Conservation (phyloP, 1,139 yeast species). For the Sugiyamaella paludigena region DNA sequence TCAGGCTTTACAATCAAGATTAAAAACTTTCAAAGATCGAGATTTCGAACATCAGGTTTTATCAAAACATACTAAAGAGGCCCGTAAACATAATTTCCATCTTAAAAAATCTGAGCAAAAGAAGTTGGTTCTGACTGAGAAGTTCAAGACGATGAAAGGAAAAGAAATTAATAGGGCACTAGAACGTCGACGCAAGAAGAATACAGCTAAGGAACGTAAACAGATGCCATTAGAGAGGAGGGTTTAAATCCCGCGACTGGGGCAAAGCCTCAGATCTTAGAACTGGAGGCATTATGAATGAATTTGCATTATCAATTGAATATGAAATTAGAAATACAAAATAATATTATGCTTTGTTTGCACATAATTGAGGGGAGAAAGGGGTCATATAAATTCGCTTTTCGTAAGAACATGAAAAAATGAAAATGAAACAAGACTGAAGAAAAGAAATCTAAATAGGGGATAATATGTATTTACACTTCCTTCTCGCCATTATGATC, state of each 20-base stretch:
- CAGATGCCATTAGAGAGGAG: constrained; percentile 49
- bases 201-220: constrained; percentile 86
- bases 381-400: constrained; percentile 3
- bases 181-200: constrained; percentile 92
- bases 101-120: constrained; percentile 78
- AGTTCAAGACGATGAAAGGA: constrained; percentile 79
- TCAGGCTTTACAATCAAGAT: constrained; percentile 62
- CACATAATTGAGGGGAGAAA: constrained; percentile 5
- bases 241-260: constrained; percentile 11
- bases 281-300: not conserved
- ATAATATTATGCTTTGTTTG: not conserved
- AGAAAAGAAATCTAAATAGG: constrained; percentile 2
- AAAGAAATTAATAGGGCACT: constrained; percentile 82
- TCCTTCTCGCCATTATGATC: constrained; percentile 39
- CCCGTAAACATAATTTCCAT: constrained; percentile 55
- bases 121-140: constrained; percentile 82
- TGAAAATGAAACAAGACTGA: not conserved
- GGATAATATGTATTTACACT: constrained; percentile 8
- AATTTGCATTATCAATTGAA: not conserved
- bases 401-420: constrained; percentile 3
- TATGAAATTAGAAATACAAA: constrained; percentile 8
- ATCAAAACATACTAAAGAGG: constrained; percentile 47
- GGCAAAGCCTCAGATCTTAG: not conserved
- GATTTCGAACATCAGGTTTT: constrained; percentile 72
- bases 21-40: constrained; percentile 72